Evolutionary conservation across 2,329 filamentous ascomycete genomes (phyloP).

Genomic region (Cytospora schulzeri): DNA sequence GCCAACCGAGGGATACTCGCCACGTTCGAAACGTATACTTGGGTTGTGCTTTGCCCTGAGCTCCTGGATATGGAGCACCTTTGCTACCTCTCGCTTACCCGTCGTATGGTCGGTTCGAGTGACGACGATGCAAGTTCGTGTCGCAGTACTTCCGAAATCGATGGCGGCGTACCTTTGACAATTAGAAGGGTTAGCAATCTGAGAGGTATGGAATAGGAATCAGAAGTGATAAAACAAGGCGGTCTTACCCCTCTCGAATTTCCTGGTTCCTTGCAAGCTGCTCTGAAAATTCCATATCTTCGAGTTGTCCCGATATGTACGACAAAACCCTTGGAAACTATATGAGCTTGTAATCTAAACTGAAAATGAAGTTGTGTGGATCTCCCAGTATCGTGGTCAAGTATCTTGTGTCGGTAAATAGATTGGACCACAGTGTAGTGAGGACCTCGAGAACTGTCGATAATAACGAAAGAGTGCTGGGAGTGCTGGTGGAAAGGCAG

Average conservation of each 20-base stretch:
- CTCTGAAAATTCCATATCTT: too few species aligned
- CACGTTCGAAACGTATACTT: neutral
- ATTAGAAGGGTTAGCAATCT: neutral
- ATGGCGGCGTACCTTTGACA: constrained; percentile 9
- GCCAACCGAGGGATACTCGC: constrained; percentile 6
- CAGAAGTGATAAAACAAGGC: neutral
- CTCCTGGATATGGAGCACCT: neutral
- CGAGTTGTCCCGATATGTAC: too few species aligned
- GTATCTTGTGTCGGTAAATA: too few species aligned
- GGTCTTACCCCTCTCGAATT: neutral
- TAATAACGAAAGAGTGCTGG: too few species aligned
- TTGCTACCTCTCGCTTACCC: neutral
- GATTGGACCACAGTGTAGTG: too few species aligned
- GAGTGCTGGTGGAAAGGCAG: too few species aligned
- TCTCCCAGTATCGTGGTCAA: too few species aligned
- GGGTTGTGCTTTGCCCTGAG: neutral
- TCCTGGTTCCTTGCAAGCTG: too few species aligned
- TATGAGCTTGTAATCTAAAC: too few species aligned
- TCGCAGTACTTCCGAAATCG: constrained; percentile 9
- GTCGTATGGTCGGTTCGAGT: neutral
- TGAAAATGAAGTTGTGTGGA: too few species aligned
- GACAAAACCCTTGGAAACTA: too few species aligned
- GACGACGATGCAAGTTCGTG: constrained; percentile 1
- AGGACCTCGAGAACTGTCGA: too few species aligned
- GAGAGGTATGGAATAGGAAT: neutral